These are phyloP conservation scores for Lachnellula cervina DNA, from an alignment of 2,329 filamentous ascomycete species.

Conservation along the genomic window DNA sequence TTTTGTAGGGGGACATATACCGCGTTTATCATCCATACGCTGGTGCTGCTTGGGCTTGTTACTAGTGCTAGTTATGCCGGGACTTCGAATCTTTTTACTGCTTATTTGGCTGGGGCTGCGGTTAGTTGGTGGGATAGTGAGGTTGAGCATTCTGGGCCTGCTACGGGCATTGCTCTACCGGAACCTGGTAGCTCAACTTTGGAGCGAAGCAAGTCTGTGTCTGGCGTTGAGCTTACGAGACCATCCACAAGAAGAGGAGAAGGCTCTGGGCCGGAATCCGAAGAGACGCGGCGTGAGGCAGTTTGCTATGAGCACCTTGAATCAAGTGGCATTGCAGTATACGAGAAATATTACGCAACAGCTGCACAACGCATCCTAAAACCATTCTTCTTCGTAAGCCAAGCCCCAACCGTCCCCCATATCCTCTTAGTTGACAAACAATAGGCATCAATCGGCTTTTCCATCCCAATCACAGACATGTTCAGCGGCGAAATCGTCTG, in stretches of 20 bases:
- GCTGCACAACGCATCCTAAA: conserved; percentile 50
- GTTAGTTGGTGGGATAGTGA: conserved; percentile 54
- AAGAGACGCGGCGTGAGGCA: not conserved
- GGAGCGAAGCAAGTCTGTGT: not conserved
- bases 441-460: conserved; percentile 63
- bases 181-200: not conserved
- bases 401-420: conserved; percentile 9
- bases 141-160: not conserved
- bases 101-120: conserved; percentile 56
- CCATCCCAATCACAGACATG: conserved; percentile 66
- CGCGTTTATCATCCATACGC: conserved; percentile 43
- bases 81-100: conserved; percentile 57
- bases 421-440: conserved; percentile 12
- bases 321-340: conserved; percentile 18
- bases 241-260: not conserved
- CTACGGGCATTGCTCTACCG: not conserved
- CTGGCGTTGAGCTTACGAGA: not conserved
- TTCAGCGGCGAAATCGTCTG: conserved; percentile 60
- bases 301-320: not conserved
- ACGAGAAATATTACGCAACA: conserved; percentile 38
- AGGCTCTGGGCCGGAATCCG: not conserved
- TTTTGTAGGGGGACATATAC: conserved; percentile 32
- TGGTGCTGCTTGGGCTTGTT: conserved; percentile 45
- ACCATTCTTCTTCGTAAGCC: conserved; percentile 63
- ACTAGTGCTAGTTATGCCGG: conserved; percentile 53